phyloP scores from a whole-genome alignment of 305 asterid species.

The Plantago lanceolata region DNA sequence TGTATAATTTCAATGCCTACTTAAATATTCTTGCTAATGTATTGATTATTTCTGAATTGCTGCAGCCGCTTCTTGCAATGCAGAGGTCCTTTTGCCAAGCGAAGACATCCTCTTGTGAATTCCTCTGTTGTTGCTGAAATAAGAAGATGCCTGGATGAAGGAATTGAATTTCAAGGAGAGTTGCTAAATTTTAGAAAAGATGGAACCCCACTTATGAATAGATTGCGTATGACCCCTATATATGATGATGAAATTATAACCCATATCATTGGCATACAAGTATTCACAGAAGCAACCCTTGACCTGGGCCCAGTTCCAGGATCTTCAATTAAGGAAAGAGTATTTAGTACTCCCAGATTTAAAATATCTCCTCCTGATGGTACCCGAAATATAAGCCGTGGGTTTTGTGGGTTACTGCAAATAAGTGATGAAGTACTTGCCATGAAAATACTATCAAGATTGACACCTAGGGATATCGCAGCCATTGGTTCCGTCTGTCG shows the following conservation, averaged over 20 bases:
- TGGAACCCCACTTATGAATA: slow-evolving; percentile 76
- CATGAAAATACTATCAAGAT: slow-evolving; percentile 50
- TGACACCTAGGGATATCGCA: slow-evolving; percentile 86
- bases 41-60: slow-evolving; percentile 22
- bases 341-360: slow-evolving; percentile 44
- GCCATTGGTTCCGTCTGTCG: slow-evolving; percentile 72
- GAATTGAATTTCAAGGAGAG: slow-evolving; percentile 79
- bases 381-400: slow-evolving; percentile 42
- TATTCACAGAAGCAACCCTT: slow-evolving; percentile 54
- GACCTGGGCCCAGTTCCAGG: slow-evolving; percentile 83
- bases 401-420: slow-evolving; percentile 62
- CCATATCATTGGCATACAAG: slow-evolving; percentile 71
- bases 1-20: no score
- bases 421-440: slow-evolving; percentile 72
- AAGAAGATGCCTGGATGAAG: slow-evolving; percentile 64
- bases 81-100: slow-evolving; percentile 78
- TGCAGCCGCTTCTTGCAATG: slow-evolving; percentile 85
- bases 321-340: slow-evolving; percentile 61
- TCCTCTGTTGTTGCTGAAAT: slow-evolving; percentile 63
- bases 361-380: slow-evolving; percentile 44
- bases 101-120: slow-evolving; percentile 81
- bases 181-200: slow-evolving; percentile 73
- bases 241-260: slow-evolving; percentile 64
- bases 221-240: slow-evolving; percentile 70
- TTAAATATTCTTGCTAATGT: background rate